Percentiles rank a stretch among this genome's conserved stretches.
These are phyloP conservation scores for Coleophoma eucalyptorum DNA, from an alignment of 2,329 filamentous ascomycete species.

Conservation along the genomic window DNA sequence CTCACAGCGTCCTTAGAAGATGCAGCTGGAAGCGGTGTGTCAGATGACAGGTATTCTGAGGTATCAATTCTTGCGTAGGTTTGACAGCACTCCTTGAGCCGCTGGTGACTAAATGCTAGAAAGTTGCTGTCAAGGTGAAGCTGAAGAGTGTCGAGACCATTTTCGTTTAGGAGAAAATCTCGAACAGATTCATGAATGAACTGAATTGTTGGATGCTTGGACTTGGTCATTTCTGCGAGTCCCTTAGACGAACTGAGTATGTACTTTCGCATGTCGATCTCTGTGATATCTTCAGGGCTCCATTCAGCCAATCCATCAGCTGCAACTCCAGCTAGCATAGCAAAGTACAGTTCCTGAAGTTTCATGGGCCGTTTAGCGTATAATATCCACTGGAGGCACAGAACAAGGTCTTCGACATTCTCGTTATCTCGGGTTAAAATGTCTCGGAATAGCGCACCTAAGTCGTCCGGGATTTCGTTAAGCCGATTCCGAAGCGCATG, in stretches of 20 bases:
- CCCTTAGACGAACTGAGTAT: conserved; percentile 38
- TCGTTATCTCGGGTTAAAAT: conserved; percentile 33
- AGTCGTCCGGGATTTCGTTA: conserved; percentile 31
- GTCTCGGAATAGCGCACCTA: neutral
- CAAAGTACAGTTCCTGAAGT: conserved; percentile 18
- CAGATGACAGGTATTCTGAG: no score
- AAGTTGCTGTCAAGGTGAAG: no score
- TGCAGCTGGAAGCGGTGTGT: no score
- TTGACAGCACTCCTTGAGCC: conserved; percentile 18
- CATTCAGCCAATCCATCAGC: no score
- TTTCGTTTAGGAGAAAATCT: no score
- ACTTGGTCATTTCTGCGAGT: conserved; percentile 31
- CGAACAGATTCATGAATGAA: conserved; percentile 36
- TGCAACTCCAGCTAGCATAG: conserved; percentile 10
- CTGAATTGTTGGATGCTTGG: conserved; percentile 29
- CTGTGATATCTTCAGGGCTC: conserved; percentile 19
- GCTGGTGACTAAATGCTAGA: conserved; percentile 17
- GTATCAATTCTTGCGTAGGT: no score
- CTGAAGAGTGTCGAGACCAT: no score
- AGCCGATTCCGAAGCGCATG: conserved; percentile 42
- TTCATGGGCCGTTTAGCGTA: conserved; percentile 33
- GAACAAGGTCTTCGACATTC: conserved; percentile 34
- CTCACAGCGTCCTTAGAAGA: no score
- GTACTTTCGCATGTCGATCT: conserved; percentile 27
- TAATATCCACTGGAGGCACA: conserved; percentile 51